Conservation (phyloP, 768 basidiomycete genomes). For the Lactarius evosmus region DNA sequence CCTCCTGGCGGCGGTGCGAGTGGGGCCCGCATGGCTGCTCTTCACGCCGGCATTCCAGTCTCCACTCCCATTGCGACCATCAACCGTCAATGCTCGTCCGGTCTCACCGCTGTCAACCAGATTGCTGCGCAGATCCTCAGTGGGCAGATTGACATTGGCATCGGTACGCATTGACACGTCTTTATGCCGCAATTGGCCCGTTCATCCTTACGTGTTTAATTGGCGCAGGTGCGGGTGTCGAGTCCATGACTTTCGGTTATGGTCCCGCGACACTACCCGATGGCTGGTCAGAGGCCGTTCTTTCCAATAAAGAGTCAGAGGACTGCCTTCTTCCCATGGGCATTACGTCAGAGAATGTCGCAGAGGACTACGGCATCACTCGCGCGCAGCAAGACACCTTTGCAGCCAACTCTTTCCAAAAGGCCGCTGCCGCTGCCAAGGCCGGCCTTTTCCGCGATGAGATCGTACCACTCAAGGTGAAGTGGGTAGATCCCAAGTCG, state of each 20-base stretch:
- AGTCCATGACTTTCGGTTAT: slow-evolving; percentile 84
- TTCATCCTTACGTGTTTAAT: background rate
- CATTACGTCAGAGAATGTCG: slow-evolving; percentile 93
- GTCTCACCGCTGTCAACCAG: slow-evolving; percentile 75
- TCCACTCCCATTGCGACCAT: slow-evolving; percentile 74
- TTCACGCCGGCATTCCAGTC: slow-evolving; percentile 81
- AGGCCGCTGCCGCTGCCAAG: slow-evolving; percentile 77
- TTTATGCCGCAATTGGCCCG: background rate
- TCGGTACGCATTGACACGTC: slow-evolving; percentile 49
- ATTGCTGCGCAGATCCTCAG: slow-evolving; percentile 76
- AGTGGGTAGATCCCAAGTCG: slow-evolving; percentile 68
- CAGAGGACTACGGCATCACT: slow-evolving; percentile 67
- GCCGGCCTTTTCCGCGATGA: slow-evolving; percentile 79
- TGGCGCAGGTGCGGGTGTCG: slow-evolving; percentile 71
- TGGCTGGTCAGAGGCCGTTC: slow-evolving; percentile 60
- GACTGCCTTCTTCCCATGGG: slow-evolving; percentile 91
- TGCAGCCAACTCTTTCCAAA: slow-evolving; percentile 79
- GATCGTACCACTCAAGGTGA: slow-evolving; percentile 76
- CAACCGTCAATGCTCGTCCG: slow-evolving; percentile 89
- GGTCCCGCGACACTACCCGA: slow-evolving; percentile 56
- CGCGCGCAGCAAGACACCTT: slow-evolving; percentile 81
- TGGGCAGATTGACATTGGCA: slow-evolving; percentile 86
- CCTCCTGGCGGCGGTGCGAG: slow-evolving; percentile 81
- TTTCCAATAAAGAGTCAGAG: slow-evolving; percentile 62
- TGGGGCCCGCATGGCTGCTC: slow-evolving; percentile 81